Conservation (phyloP, 108 stramenopile species). For the Cyclotella baltica region DNA sequence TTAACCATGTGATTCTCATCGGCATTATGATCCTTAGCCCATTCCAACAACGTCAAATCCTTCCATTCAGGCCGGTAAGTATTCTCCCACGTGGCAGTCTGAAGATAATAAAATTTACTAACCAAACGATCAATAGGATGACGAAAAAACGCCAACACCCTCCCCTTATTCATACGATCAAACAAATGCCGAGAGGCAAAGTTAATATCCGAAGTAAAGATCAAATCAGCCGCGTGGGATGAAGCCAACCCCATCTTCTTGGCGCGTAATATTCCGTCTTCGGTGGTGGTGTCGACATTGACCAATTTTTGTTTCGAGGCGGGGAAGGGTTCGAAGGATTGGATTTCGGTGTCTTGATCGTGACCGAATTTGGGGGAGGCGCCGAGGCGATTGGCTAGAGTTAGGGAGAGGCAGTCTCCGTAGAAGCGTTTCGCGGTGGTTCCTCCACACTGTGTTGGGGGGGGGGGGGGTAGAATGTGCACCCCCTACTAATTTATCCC, state of each 20-base stretch:
- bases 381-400: conserved; percentile 34
- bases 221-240: conserved; percentile 44
- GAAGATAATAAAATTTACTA: conserved; percentile 61
- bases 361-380: conserved; percentile 41
- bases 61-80: conserved; percentile 49
- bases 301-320: conserved; percentile 30
- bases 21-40: conserved; percentile 27
- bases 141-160: conserved; percentile 53
- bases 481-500: neutral
- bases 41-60: conserved; percentile 52
- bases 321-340: conserved; percentile 25
- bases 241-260: conserved; percentile 35
- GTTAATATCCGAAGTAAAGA: conserved; percentile 47
- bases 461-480: no score
- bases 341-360: conserved; percentile 31
- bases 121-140: conserved; percentile 62
- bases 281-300: conserved; percentile 58
- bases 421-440: conserved; percentile 39
- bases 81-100: conserved; percentile 55
- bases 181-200: conserved; percentile 38
- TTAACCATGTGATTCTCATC: conserved; percentile 42
- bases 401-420: conserved; percentile 20
- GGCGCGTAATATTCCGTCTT: conserved; percentile 47
- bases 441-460: conserved; percentile 17
- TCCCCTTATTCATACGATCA: conserved; percentile 15